phyloP scores from a whole-genome alignment of 2,329 filamentous ascomycete genomes.

The Colletotrichum siamense region DNA sequence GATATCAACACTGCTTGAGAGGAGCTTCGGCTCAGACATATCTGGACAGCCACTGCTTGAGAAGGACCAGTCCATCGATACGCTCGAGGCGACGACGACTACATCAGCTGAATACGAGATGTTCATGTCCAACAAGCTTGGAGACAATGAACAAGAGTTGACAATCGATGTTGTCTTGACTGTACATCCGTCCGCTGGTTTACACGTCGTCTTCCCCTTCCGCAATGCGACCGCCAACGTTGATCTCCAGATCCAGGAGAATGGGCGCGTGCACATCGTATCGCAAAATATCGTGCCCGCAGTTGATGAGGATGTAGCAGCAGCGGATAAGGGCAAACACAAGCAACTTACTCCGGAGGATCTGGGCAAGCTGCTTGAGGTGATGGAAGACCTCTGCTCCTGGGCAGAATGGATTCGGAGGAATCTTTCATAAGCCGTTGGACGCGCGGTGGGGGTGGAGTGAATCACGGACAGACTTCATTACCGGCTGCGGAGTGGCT shows the following conservation, averaged over 20 bases:
- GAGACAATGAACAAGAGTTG: slow-evolving; percentile 23
- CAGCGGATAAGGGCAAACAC: slow-evolving; percentile 30
- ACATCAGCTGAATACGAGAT: slow-evolving; percentile 35
- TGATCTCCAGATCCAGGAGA: slow-evolving; percentile 62
- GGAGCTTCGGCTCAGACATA: slow-evolving; percentile 52
- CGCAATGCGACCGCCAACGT: slow-evolving; percentile 54
- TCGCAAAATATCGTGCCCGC: slow-evolving; percentile 59
- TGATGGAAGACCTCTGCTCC: slow-evolving; percentile 56
- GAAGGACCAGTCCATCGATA: slow-evolving; percentile 26
- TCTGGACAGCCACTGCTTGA: slow-evolving; percentile 29
- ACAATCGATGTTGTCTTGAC: slow-evolving; percentile 59
- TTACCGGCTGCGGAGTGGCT: neutral
- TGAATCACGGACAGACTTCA: neutral
- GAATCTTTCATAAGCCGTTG: slow-evolving; percentile 8
- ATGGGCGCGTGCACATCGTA: slow-evolving; percentile 63
- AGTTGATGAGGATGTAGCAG: slow-evolving; percentile 9
- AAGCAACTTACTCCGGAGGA: slow-evolving; percentile 44
- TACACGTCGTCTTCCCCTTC: slow-evolving; percentile 62
- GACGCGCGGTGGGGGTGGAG: neutral
- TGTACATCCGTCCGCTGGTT: slow-evolving; percentile 52
- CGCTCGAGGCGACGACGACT: slow-evolving; percentile 31
- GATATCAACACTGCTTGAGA: slow-evolving; percentile 67
- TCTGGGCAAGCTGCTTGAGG: slow-evolving; percentile 51
- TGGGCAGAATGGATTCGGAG: slow-evolving; percentile 60
- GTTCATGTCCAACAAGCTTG: slow-evolving; percentile 30